Conservation (phyloP, 768 basidiomycete genomes). For the Lactarius hatsudake region DNA sequence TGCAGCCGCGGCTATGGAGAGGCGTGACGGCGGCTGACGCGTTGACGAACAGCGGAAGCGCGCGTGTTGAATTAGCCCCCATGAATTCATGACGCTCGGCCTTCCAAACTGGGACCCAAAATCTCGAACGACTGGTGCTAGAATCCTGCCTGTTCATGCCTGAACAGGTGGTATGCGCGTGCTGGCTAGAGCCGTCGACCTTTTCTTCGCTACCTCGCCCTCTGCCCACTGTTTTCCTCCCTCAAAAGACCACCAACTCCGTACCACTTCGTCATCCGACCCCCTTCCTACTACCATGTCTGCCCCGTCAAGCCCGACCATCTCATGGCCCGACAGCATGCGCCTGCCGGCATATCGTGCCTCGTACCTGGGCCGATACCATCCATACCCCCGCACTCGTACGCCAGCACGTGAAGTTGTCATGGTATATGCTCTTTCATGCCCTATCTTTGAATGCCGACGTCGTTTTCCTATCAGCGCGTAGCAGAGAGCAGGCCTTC, state of each 20-base stretch:
- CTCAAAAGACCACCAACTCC: background rate
- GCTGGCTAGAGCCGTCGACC: background rate
- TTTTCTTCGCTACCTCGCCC: conserved; percentile 1
- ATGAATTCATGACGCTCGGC: conserved; percentile 8
- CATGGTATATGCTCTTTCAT: conserved; percentile 1
- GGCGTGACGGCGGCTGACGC: background rate
- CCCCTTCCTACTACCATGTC: conserved; percentile 9
- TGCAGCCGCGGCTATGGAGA: background rate
- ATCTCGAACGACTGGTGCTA: background rate
- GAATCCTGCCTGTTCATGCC: background rate
- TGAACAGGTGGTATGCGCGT: conserved; percentile 13
- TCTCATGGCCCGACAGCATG: conserved; percentile 13
- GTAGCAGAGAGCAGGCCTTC: conserved; percentile 4
- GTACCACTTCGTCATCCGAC: conserved; percentile 3
- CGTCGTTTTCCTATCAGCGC: background rate
- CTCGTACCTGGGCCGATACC: conserved; percentile 23
- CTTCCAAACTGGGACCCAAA: conserved; percentile 15
- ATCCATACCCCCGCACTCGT: conserved; percentile 24
- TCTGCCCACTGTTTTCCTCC: conserved; percentile 7
- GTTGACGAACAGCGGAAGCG: conserved; percentile 15
- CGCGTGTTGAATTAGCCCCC: conserved; percentile 12
- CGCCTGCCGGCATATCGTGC: conserved; percentile 24
- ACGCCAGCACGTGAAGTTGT: conserved; percentile 17
- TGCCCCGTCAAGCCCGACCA: conserved; percentile 1
- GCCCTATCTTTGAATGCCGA: background rate